A percentile compares a stretch with the other conserved stretches of the same genome.
Evolutionary conservation across 2,329 filamentous ascomycete genomes (phyloP).

Genomic region (Phyllachora maydis): DNA sequence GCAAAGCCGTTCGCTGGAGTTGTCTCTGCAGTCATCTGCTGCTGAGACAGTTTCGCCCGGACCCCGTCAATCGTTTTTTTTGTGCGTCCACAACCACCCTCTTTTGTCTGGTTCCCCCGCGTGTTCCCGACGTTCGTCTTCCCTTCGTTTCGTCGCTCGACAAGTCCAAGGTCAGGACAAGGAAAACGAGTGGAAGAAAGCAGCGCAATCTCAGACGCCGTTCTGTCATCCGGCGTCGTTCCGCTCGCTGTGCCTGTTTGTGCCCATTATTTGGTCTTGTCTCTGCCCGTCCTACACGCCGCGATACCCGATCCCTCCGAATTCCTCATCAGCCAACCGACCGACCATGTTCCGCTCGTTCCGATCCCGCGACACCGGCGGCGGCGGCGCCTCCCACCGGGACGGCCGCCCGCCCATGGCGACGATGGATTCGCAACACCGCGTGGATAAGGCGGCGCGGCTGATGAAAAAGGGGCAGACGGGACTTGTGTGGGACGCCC

Average conservation of each 20-base stretch:
- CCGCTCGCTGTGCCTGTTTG: conserved; percentile 10
- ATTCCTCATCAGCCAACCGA: conserved; percentile 12
- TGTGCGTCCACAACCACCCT: conserved; percentile 12
- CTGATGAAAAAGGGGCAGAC: conserved; percentile 45
- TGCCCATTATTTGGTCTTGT: conserved; percentile 10
- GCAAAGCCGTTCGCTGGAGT: conserved; percentile 31
- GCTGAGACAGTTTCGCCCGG: conserved; percentile 31
- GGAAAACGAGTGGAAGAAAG: conserved; percentile 4
- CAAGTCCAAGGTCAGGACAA: conserved; percentile 11
- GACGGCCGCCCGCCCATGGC: conserved; percentile 6
- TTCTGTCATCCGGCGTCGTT: conserved; percentile 12
- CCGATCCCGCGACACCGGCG: conserved; percentile 45
- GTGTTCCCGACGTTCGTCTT: conserved; percentile 13
- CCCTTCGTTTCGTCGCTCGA: conserved; percentile 36
- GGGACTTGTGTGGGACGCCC: conserved; percentile 42
- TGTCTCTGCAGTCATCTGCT: conserved; percentile 31
- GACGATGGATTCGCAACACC: conserved; percentile 19
- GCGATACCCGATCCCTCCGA: conserved; percentile 6
- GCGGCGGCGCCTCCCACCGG: conserved; percentile 11
- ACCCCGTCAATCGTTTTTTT: conserved; percentile 27
- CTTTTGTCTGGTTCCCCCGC: conserved; percentile 15
- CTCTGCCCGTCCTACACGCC: conserved; percentile 9
- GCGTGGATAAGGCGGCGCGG: conserved; percentile 75
- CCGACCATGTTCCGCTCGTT: conserved; percentile 78
- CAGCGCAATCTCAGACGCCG: conserved; percentile 8